A percentile compares a stretch with the other conserved stretches of the same genome.
These are phyloP conservation scores for Rhododendron henanense DNA, from an alignment of 148 eudicot genomes.

Conservation along the genomic window DNA sequence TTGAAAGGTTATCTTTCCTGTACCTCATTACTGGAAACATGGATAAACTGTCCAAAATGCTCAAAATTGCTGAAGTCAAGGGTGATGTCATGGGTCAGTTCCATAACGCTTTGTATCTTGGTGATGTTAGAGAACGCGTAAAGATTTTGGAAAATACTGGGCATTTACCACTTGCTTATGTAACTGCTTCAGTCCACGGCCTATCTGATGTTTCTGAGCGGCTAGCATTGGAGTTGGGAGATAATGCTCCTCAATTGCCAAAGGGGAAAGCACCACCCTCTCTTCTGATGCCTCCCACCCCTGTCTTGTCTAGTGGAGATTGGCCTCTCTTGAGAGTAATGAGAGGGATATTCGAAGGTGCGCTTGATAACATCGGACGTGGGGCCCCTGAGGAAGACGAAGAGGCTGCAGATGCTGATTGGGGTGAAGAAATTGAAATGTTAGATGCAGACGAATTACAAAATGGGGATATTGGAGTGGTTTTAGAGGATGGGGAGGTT, in stretches of 20 bases:
- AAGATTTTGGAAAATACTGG: slow-evolving; percentile 64
- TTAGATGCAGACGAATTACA: slow-evolving; percentile 38
- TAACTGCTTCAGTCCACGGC: slow-evolving; percentile 67
- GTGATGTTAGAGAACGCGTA: slow-evolving; percentile 66
- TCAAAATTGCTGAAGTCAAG: slow-evolving; percentile 75
- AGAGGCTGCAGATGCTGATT: slow-evolving; percentile 51
- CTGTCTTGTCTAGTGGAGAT: slow-evolving; percentile 57
- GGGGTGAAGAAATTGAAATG: slow-evolving; percentile 65
- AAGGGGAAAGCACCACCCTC: slow-evolving; percentile 41
- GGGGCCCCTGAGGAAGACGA: slow-evolving; percentile 54
- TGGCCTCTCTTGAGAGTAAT: slow-evolving; percentile 73
- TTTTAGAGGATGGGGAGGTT: slow-evolving; percentile 31
- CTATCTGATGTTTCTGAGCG: slow-evolving; percentile 54
- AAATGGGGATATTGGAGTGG: slow-evolving; percentile 36
- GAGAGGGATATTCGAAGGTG: slow-evolving; percentile 70
- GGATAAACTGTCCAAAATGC: slow-evolving; percentile 65
- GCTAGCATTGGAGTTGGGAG: slow-evolving; percentile 58
- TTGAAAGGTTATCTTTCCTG: slow-evolving; percentile 71
- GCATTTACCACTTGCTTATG: slow-evolving; percentile 71
- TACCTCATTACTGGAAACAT: slow-evolving; percentile 66
- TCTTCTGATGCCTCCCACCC: slow-evolving; percentile 62
- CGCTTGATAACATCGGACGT: slow-evolving; percentile 40
- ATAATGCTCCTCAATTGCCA: slow-evolving; percentile 51
- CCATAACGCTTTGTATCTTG: slow-evolving; percentile 73
- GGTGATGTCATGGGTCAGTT: slow-evolving; percentile 85